Conservation (phyloP, 768 basidiomycete genomes). For the Macrolepiota fuliginosa region DNA sequence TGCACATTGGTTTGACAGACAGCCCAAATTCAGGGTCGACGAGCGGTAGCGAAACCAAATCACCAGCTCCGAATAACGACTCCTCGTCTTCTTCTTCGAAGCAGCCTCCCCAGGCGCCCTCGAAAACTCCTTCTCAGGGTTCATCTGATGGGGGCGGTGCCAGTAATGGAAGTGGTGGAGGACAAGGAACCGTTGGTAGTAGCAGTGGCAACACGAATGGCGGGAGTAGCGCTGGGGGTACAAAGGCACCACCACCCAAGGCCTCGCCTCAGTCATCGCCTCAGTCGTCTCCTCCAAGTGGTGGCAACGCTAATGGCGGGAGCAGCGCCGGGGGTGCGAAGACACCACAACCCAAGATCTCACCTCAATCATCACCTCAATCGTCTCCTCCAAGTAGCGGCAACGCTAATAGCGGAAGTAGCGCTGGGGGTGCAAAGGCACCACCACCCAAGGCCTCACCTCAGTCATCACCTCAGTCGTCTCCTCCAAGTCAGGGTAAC, state of each 20-base stretch:
- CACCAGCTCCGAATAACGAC: background rate
- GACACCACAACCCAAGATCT: background rate
- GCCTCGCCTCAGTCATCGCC: background rate
- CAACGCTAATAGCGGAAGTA: background rate
- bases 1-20: background rate
- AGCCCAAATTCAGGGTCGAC: constrained; percentile 1
- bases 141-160: background rate
- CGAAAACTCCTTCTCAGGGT: background rate
- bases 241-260: background rate
- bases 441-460: background rate
- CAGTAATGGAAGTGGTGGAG: background rate
- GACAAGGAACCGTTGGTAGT: background rate
- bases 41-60: background rate
- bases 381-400: background rate
- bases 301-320: background rate
- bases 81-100: background rate
- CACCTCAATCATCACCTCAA: background rate
- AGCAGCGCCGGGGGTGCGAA: background rate
- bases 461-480: background rate
- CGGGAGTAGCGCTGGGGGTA: background rate
- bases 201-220: background rate
- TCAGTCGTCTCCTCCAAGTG: background rate
- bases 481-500: background rate
- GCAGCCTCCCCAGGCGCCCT: background rate
- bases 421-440: background rate